Base-by-base conservation (phyloP, 2,329 filamentous ascomycete genomes). In the Arthrobotrys sinensis region DNA sequence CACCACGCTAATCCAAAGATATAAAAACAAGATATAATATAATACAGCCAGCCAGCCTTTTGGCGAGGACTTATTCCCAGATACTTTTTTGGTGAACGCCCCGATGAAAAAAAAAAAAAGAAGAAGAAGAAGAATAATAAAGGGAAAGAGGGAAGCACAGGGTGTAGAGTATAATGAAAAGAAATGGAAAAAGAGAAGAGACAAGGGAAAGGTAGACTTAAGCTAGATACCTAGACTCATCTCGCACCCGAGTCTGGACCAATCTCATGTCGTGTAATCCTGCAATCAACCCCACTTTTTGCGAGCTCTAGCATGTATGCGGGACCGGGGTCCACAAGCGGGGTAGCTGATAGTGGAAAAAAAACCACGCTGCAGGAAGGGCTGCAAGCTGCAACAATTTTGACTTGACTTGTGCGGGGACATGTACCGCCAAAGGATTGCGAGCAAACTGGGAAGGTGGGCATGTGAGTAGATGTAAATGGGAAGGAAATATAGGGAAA, bases 201-300 rank as follows among this genome's bases (percentile, higher is more conserved):
- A 64, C 6, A 36, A 43, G 10, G 16, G 14, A 24, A 28, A 62
- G 21, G 8, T 16, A 76, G 66, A 32, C 11, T 16, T 19, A 14
- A 76, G 16, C 70, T n/a, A 36, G 16, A 45, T 21, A 16, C 53
- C 70, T 62, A 78, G 69, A 63, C 57, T 62, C 36, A 45, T 34
- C 43, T 43, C 38, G 38, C 36, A 57, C 38, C 66, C 45, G 53
- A 66, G 50, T 77, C 65, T 36, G 69, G 32, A 21, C 71, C 64
- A 62, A 81, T 81, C 50, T 79, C 80, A 50, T 79, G 80, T 21
- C 10, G 28, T 40, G 43, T 45, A 19, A 55, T 48, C 12, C 38
- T 32, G 32, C 32, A 45, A 57, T 55, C 24, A 36, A 70, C 63
- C 65, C 48, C 32, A 64, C 64, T 28, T 60, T 60, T 24, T 19